Evolutionary conservation across 768 basidiomycete genomes (phyloP).

Genomic region (Russula abietina): DNA sequence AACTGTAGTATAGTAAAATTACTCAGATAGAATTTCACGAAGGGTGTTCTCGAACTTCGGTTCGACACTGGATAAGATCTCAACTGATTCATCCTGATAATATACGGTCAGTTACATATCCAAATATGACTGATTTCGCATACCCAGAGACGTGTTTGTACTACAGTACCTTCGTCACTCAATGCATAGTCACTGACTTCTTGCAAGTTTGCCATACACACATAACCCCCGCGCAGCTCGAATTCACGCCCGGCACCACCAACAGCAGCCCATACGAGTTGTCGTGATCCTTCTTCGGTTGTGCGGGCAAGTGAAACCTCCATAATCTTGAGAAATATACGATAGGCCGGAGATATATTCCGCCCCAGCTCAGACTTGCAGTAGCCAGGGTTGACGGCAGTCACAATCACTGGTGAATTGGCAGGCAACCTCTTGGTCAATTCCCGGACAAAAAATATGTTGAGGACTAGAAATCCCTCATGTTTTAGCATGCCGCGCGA

Average conservation of each 20-base stretch:
- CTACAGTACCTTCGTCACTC: conserved; percentile 16
- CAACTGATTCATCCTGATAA: conserved; percentile 17
- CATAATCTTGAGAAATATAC: background rate
- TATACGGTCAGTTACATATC: background rate
- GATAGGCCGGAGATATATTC: background rate
- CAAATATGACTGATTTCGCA: background rate
- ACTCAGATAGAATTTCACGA: conserved; percentile 4
- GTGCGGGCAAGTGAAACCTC: conserved; percentile 1
- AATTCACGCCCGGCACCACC: conserved; percentile 14
- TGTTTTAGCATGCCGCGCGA: too few species aligned
- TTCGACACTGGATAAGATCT: conserved; percentile 13
- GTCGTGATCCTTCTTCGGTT: conserved; percentile 15
- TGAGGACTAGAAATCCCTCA: too few species aligned
- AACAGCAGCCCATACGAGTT: conserved; percentile 20
- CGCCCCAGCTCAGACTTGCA: conserved; percentile 14
- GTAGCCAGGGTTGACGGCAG: conserved; percentile 18
- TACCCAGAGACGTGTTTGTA: conserved; percentile 17
- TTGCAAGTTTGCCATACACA: conserved; percentile 2
- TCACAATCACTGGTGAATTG: conserved; percentile 19
- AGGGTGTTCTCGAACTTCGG: conserved; percentile 5
- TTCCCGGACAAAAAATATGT: conserved; percentile 21
- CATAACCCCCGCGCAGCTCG: conserved; percentile 12
- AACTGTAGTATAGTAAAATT: conserved; percentile 27
- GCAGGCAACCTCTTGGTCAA: conserved; percentile 19
- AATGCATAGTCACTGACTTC: conserved; percentile 20